Base-by-base conservation (phyloP, 805 yeast species). In the Teunomyces lycoperdinae region DNA sequence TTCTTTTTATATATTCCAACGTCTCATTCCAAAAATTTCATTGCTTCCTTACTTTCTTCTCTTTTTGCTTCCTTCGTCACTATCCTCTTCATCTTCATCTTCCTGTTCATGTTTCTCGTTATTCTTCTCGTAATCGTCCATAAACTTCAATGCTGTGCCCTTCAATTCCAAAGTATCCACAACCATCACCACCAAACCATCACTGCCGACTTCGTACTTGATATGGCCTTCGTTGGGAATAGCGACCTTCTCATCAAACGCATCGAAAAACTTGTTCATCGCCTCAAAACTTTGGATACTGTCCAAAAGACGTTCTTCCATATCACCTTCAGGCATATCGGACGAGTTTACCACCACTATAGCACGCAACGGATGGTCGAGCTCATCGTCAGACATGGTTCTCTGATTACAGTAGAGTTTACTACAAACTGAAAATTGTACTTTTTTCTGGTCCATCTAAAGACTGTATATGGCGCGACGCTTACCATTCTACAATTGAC, bases 141-240 rank as follows among this genome's bases (percentile, higher is more conserved):
- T 69, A 58, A 76, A 79, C 41, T 59, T 54, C 51, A 73, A 62
- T 29, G 72, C 79, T 30, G 57, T 58, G 14, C 61, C 61, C 50
- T 66, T 69, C 53, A 80, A 62, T 29, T 60, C 64, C 14, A 55
- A 49, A 5, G 66, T 64, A 50, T 76, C 79, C 30, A 78, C 83
- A n/a, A 80, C 68, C 27, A 80, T 71, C 47, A 80, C 79, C 47
- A 80, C 80, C 46, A 80, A 62, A 3, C 85, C 85, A 56, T 80
- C 85, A 44, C 81, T 77, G 3, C 84, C 84, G 2, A 79, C 83
- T 51, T 80, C 84, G 54, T 80, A 80, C 57, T 79, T 79, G 53
- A 80, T 72, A 50, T 73, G 71, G 4, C 74, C 77, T 50, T 79
- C 80, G 52, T 80, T 80, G 3, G 84, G 84, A 36, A 73, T 67